Evolutionary conservation across 2,329 filamentous ascomycete species (phyloP).

Genomic region (Ceratocystis diversiconidia): DNA sequence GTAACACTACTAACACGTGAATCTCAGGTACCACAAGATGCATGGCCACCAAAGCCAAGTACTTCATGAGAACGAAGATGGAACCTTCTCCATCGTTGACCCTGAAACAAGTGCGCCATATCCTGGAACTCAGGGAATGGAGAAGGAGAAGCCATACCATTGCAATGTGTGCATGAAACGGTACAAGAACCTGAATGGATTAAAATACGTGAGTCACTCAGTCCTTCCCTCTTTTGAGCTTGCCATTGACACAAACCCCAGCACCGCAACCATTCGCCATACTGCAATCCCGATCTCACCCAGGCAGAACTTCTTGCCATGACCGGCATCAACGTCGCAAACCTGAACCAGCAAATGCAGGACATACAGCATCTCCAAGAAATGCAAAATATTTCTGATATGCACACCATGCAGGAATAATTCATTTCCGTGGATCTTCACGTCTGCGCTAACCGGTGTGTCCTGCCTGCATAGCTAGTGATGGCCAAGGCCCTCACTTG

Average conservation of each 20-base stretch:
- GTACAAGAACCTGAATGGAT: conserved; percentile 96
- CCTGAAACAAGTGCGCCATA: conserved; percentile 89
- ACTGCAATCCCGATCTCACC: conserved; percentile 20
- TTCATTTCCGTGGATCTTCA: neutral
- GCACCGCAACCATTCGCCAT: conserved; percentile 20
- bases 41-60: conserved; percentile 96
- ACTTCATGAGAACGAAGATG: conserved; percentile 89
- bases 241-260: conserved; percentile 8
- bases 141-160: conserved; percentile 98
- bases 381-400: conserved; percentile 15
- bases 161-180: conserved; percentile 95
- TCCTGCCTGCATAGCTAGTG: neutral
- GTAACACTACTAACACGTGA: neutral
- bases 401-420: conserved; percentile 18
- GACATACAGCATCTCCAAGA: conserved; percentile 16
- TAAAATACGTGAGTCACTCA: conserved; percentile 63
- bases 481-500: conserved; percentile 2
- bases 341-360: conserved; percentile 13
- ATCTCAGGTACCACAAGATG: conserved; percentile 49
- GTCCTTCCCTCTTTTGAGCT: neutral
- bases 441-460: neutral
- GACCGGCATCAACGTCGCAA: conserved; percentile 17
- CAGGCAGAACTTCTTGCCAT: conserved; percentile 18
- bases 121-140: conserved; percentile 95
- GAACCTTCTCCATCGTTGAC: conserved; percentile 96